A percentile compares a stretch with the other conserved stretches of the same genome.
phyloP scores from a whole-genome alignment of 441 rosid species.

The Theobroma grandiflorum region DNA sequence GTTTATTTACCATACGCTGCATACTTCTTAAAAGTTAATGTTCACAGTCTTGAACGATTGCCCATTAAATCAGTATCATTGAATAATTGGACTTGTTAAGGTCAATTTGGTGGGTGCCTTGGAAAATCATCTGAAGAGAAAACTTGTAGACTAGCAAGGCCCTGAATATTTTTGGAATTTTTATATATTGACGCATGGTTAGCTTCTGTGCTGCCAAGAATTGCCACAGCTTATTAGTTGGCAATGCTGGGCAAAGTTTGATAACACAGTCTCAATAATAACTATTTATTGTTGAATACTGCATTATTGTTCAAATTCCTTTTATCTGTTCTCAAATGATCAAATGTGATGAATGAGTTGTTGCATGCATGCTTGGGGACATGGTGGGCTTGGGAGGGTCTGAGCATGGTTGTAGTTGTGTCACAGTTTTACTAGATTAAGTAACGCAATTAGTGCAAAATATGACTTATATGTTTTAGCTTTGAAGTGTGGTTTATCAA shows the following conservation, averaged over 20 bases:
- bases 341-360: background rate
- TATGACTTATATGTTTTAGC: background rate
- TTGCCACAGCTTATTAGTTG: background rate
- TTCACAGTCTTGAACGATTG: background rate
- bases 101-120: background rate
- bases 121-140: background rate
- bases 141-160: background rate
- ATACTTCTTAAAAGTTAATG: background rate
- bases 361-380: slow-evolving; percentile 4
- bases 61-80: background rate
- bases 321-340: background rate
- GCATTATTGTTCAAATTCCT: slow-evolving; percentile 5
- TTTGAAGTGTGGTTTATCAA: slow-evolving; percentile 2
- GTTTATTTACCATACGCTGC: background rate
- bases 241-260: slow-evolving; percentile 19
- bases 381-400: background rate
- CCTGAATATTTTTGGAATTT: background rate
- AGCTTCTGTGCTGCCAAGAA: background rate
- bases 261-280: background rate
- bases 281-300: background rate
- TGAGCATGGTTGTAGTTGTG: background rate
- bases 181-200: background rate
- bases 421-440: background rate
- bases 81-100: background rate
- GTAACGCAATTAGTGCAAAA: background rate